A percentile compares a stretch with the other conserved stretches of the same genome.
Evolutionary conservation across 345 rosid genomes (phyloP).

Genomic region (Moringa oleifera): DNA sequence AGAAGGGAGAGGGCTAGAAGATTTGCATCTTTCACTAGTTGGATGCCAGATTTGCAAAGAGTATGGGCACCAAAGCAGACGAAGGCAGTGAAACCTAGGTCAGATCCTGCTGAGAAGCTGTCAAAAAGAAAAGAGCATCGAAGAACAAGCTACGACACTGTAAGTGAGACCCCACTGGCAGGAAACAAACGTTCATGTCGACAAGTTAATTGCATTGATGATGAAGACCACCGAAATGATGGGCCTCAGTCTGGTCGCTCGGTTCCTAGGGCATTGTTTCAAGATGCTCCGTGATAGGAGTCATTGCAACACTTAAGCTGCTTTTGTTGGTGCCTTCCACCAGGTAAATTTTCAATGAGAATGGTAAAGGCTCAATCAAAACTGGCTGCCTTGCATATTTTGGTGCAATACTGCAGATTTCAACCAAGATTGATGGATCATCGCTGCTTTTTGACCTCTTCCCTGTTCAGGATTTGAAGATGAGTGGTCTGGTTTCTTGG

Average conservation of each 20-base stretch:
- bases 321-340: not conserved
- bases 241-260: conserved; percentile 27
- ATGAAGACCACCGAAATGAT: conserved; percentile 24
- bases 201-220: conserved; percentile 21
- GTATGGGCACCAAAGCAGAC: conserved; percentile 89
- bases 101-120: conserved; percentile 30
- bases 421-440: not conserved
- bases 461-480: not conserved
- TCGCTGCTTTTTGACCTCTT: not conserved
- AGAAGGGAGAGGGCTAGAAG: conserved; percentile 80
- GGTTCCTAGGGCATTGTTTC: conserved; percentile 76
- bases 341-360: not conserved
- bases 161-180: conserved; percentile 75
- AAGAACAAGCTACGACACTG: conserved; percentile 48
- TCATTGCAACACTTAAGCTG: not conserved
- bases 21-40: conserved; percentile 52
- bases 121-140: conserved; percentile 44
- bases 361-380: not conserved
- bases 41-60: conserved; percentile 83
- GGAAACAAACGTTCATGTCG: conserved; percentile 33
- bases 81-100: conserved; percentile 25
- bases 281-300: conserved; percentile 29
- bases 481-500: not conserved
- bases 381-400: not conserved
- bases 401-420: conserved; percentile 1